Evolutionary conservation across 2,329 filamentous ascomycete genomes (phyloP).

Genomic region (Sclerotiophoma versabilis): DNA sequence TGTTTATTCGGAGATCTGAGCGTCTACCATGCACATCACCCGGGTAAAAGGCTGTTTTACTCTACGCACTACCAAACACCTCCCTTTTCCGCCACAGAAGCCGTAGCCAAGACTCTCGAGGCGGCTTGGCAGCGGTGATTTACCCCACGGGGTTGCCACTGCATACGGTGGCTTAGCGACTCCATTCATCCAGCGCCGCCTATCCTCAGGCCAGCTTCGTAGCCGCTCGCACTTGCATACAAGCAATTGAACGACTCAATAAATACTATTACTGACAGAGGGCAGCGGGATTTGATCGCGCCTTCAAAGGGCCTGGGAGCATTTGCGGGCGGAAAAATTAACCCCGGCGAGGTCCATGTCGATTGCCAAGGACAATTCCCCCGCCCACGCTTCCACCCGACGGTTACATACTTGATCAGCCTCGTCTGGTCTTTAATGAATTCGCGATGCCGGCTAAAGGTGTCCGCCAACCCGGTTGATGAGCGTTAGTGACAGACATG

Average conservation of each 20-base stretch:
- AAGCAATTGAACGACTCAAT: no score
- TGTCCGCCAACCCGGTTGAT: slow-evolving; percentile 22
- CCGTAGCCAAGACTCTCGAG: not conserved
- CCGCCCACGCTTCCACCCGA: slow-evolving; percentile 10
- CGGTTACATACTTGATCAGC: slow-evolving; percentile 6
- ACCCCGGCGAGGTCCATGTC: not conserved
- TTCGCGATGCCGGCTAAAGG: slow-evolving; percentile 21
- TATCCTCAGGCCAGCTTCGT: not conserved
- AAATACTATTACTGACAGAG: no score
- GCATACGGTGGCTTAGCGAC: not conserved
- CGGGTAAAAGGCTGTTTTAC: slow-evolving; percentile 2
- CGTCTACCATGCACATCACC: not conserved
- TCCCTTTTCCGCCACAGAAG: not conserved
- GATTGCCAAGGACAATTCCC: slow-evolving; percentile 6
- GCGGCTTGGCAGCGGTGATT: slow-evolving; percentile 6
- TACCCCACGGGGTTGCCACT: slow-evolving; percentile 2
- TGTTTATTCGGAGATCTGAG: no score
- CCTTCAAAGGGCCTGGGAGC: not conserved
- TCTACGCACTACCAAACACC: not conserved
- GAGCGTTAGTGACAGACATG: not conserved
- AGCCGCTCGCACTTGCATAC: not conserved
- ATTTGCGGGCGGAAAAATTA: not conserved
- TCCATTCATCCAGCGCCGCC: not conserved
- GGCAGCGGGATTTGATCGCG: not conserved
- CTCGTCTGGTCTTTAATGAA: not conserved